These are phyloP conservation scores for Paraurostyla sp. DNA, from an alignment of 73 alveolate species.

Conservation along the genomic window DNA sequence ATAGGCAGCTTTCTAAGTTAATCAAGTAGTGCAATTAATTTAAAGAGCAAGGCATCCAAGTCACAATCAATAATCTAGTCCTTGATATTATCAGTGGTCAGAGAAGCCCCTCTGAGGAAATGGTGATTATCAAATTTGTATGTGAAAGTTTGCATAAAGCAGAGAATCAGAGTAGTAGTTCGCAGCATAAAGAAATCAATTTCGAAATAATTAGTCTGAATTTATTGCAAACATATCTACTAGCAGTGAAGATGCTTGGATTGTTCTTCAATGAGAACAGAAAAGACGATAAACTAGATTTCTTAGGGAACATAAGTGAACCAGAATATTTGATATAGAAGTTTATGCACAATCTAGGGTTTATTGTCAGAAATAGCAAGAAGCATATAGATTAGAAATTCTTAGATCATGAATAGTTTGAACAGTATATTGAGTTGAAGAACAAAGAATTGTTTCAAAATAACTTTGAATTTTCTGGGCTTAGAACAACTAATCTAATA, in stretches of 20 bases:
- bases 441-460: background rate
- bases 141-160: background rate
- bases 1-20: background rate
- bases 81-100: background rate
- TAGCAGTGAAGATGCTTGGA: background rate
- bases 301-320: background rate
- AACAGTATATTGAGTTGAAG: background rate
- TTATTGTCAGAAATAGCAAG: background rate
- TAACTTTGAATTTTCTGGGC: background rate
- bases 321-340: background rate
- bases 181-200: background rate
- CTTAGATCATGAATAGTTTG: background rate
- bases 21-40: background rate
- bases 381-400: background rate
- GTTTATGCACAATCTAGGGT: background rate
- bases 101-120: background rate
- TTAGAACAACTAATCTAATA: background rate
- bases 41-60: background rate
- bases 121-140: background rate
- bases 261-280: background rate
- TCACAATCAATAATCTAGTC: background rate
- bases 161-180: background rate
- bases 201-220: background rate
- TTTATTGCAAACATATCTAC: background rate
- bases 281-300: slow-evolving; percentile 3